phyloP scores from a whole-genome alignment of 495 filamentous ascomycete species.

The Tuber indicum region DNA sequence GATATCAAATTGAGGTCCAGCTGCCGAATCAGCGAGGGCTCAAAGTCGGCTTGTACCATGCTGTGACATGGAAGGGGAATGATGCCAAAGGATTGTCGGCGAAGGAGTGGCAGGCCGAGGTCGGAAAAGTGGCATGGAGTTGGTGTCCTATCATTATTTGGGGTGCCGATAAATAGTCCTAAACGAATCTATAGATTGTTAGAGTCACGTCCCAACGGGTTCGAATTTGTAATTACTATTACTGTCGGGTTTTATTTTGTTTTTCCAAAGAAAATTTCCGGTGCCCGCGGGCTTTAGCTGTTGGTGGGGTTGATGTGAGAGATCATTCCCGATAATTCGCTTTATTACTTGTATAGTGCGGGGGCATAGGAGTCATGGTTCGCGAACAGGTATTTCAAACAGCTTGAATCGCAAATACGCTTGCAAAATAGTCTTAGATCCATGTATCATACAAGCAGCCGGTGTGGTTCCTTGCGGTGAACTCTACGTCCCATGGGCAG shows the following conservation, averaged over 20 bases:
- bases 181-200: neutral
- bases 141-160: conserved; percentile 28
- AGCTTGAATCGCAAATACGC: neutral
- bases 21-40: conserved; percentile 9
- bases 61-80: conserved; percentile 14
- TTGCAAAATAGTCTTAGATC: too few species aligned
- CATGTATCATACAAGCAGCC: too few species aligned
- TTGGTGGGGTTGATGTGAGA: neutral
- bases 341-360: neutral
- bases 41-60: conserved; percentile 25
- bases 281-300: neutral
- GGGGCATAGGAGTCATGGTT: neutral
- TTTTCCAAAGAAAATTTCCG: neutral
- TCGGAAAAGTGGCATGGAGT: conserved; percentile 34
- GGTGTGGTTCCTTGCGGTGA: too few species aligned
- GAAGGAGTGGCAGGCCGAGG: conserved; percentile 14
- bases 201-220: neutral
- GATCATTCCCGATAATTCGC: neutral
- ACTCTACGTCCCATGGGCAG: too few species aligned
- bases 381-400: neutral
- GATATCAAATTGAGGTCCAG: conserved; percentile 22
- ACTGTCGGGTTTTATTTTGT: neutral
- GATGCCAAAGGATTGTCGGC: conserved; percentile 22
- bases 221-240: neutral
- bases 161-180: conserved; percentile 7